Percentiles rank a stretch among this genome's conserved stretches.
phyloP scores from a whole-genome alignment of 352 stramenopile genomes.

The Phytophthora kernoviae region DNA sequence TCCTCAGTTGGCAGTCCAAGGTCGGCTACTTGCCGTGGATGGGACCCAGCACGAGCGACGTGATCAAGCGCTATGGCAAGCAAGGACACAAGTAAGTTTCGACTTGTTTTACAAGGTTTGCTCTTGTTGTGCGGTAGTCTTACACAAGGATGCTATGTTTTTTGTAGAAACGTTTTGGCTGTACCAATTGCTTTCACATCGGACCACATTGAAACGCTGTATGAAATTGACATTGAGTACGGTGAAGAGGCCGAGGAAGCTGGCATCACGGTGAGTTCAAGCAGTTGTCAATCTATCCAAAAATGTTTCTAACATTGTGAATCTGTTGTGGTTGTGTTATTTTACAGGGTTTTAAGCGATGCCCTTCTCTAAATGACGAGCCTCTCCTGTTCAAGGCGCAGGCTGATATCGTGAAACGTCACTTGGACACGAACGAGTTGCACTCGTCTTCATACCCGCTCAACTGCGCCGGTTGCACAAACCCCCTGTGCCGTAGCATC shows the following conservation, averaged over 20 bases:
- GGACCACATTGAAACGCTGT: slow-evolving; percentile 99
- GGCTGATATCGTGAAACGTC: slow-evolving; percentile 96
- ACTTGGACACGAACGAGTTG: slow-evolving; percentile 81
- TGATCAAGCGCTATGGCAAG: slow-evolving; percentile 91
- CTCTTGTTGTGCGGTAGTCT: neutral
- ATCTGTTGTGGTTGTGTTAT: slow-evolving; percentile 1
- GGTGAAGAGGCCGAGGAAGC: slow-evolving; percentile 94
- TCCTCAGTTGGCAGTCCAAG: slow-evolving; percentile 97
- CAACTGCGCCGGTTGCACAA: slow-evolving; percentile 83
- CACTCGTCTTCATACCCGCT: slow-evolving; percentile 85
- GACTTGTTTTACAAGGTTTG: neutral
- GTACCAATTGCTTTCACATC: slow-evolving; percentile 99
- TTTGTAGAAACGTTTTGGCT: slow-evolving; percentile 91
- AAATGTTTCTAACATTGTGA: neutral
- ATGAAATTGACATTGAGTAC: slow-evolving; percentile 99
- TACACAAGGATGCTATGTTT: neutral
- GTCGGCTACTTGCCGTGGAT: slow-evolving; percentile 99
- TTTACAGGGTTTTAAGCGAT: slow-evolving; percentile 90
- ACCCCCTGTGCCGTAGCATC: slow-evolving; percentile 85
- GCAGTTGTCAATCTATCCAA: neutral
- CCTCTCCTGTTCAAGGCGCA: slow-evolving; percentile 96
- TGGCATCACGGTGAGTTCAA: slow-evolving; percentile 85
- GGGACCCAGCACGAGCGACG: slow-evolving; percentile 96
- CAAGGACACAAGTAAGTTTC: slow-evolving; percentile 90
- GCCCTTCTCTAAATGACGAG: slow-evolving; percentile 96